Conservation (phyloP, 2,329 filamentous ascomycete genomes). For the Fusarium mangiferae region DNA sequence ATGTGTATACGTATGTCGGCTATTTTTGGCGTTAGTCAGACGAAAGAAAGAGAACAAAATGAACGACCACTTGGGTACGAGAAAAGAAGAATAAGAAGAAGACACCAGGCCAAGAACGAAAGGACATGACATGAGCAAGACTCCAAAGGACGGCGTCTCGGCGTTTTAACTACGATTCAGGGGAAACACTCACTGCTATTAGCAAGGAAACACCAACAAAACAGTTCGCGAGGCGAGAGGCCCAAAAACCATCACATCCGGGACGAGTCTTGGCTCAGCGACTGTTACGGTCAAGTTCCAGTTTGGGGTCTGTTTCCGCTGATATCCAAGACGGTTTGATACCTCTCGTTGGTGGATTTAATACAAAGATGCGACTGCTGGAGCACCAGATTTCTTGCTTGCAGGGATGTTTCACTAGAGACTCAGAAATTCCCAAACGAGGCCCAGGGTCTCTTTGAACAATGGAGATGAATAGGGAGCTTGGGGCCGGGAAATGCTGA, state of each 20-base stretch:
- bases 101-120: conserved; percentile 24
- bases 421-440: conserved; percentile 3
- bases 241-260: conserved; percentile 18
- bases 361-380: conserved; percentile 22
- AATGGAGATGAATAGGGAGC: conserved; percentile 17
- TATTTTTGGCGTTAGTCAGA: conserved; percentile 25
- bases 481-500: conserved; percentile 16
- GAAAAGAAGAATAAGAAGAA: conserved; percentile 4
- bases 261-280: conserved; percentile 32
- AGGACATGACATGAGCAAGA: conserved; percentile 27
- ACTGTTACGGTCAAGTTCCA: conserved; percentile 33
- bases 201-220: conserved; percentile 27
- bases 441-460: conserved; percentile 12
- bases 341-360: conserved; percentile 39
- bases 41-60: conserved; percentile 18
- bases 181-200: conserved; percentile 26
- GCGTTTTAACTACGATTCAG: conserved; percentile 35
- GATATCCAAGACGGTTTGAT: conserved; percentile 14
- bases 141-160: conserved; percentile 21
- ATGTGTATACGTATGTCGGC: conserved; percentile 11
- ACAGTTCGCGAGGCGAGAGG: conserved; percentile 2
- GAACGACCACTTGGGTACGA: conserved; percentile 33
- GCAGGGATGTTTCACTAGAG: conserved; percentile 24
- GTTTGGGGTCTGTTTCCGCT: conserved; percentile 35
- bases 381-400: conserved; percentile 31